Conservation (phyloP, 352 stramenopile genomes). For the Pythium biforme region DNA sequence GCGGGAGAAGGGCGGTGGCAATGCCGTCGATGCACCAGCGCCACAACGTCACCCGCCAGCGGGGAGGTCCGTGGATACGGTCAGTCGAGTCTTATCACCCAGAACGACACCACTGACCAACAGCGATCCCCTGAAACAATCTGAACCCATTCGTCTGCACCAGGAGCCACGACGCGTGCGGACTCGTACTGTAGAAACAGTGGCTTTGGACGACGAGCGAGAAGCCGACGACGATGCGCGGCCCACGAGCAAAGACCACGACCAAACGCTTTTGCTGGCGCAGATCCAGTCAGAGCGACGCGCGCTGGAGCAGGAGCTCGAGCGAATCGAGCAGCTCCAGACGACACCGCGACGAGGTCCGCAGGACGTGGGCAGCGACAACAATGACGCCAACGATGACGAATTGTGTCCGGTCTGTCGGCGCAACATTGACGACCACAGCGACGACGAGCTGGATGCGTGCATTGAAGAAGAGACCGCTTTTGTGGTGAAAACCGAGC, state of each 20-base stretch:
- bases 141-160: too few relatives aligned
- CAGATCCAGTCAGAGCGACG: slow-evolving; percentile 34
- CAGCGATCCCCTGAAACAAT: too few relatives aligned
- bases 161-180: too few relatives aligned
- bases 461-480: slow-evolving; percentile 58
- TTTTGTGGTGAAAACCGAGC: background rate
- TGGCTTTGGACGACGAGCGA: background rate
- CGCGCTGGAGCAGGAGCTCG: slow-evolving; percentile 44
- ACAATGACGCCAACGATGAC: slow-evolving; percentile 16
- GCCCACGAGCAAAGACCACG: background rate
- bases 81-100: too few relatives aligned
- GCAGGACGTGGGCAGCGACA: background rate
- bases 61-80: too few relatives aligned
- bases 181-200: too few relatives aligned
- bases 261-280: slow-evolving; percentile 3
- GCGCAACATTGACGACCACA: slow-evolving; percentile 56
- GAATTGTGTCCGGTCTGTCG: slow-evolving; percentile 56
- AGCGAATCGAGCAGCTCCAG: slow-evolving; percentile 23
- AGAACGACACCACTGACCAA: too few relatives aligned
- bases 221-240: background rate
- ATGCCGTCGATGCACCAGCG: too few relatives aligned
- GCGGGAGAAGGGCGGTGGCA: background rate
- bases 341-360: background rate
- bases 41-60: too few relatives aligned
- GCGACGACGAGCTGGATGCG: slow-evolving; percentile 46